Evolutionary conservation across 139 green algal genomes (phyloP), one percentile per base, ranked within the genome.

Genomic region (Mesotaenium endlicherianum): DNA sequence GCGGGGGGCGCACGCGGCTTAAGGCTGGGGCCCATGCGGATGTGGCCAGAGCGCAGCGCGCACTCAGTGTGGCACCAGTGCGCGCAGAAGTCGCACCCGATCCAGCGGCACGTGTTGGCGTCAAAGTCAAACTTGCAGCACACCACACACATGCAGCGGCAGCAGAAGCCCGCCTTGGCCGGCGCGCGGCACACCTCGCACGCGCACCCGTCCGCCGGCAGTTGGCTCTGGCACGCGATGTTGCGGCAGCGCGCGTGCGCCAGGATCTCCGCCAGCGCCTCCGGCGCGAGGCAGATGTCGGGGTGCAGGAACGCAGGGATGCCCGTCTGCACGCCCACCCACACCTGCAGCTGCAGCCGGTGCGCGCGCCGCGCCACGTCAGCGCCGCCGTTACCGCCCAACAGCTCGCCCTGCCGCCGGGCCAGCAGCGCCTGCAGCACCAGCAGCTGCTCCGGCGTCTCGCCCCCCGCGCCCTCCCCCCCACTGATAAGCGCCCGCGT

Each of bases 61-160:
- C 78, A 85, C 1, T 85, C 78, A 16, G 78, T 84, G 67, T 85
- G 78, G 78, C 78, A 85, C 78, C 78, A 85, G 17, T 85, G 78
- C 41, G 59, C 31, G 40, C 78, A 85, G n/a, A 85, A 85, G 41
- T 85, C 78, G 36, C 78, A 85, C 5, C 78, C 78, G 36, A 85
- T 85, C 78, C 78, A 85, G 2, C 78, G 78, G 38, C 78, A 85
- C 45, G 78, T 85, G 67, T 85, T 85, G 31, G 78, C 39, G 49
- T 85, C 78, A 20, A 85, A 85, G 72, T 85, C 78, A 31, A 85
- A 85, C 41, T 85, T 85, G 14, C 64, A n/a, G 78, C 78, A 85
- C 31, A 84, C 78, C 16, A 85, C 64, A 39, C 78, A 85, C 78
- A 85, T 85, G 78, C 78, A 85, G 38, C 74, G 72, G 42, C 84